phyloP scores from a whole-genome alignment of 2,329 filamentous ascomycete species.

The Fonsecaea nubica region DNA sequence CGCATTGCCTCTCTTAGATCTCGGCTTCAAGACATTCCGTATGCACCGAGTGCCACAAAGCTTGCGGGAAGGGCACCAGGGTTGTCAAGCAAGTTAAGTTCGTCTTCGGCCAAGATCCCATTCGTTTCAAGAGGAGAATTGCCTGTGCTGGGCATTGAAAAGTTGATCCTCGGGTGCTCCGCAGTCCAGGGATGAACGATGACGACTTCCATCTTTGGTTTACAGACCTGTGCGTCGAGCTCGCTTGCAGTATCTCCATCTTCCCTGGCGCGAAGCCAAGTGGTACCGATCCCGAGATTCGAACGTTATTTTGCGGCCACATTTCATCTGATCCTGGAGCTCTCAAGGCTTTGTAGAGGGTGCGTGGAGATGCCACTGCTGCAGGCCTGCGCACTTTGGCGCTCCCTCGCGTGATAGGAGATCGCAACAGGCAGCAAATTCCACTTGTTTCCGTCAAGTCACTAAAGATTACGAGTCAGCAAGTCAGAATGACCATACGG shows the following conservation, averaged over 20 bases:
- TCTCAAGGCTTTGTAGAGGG: background rate
- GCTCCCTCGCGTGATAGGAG: background rate
- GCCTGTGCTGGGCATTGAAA: background rate
- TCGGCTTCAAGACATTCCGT: background rate
- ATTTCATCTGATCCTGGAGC: background rate
- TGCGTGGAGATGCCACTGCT: background rate
- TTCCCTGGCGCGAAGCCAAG: background rate
- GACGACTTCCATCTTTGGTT: background rate
- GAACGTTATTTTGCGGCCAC: background rate
- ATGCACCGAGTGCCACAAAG: background rate
- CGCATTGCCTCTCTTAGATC: background rate
- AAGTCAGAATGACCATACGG: slow-evolving; percentile 25
- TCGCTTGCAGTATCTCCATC: background rate
- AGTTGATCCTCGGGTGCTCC: slow-evolving; percentile 10
- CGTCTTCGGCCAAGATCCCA: background rate
- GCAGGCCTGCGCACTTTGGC: background rate
- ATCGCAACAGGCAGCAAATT: slow-evolving; percentile 23
- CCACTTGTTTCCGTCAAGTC: slow-evolving; percentile 8
- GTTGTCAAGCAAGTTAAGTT: background rate
- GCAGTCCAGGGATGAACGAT: background rate
- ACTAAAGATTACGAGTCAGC: slow-evolving; percentile 29
- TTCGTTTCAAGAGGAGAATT: background rate
- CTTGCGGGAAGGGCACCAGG: background rate
- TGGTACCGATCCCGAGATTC: slow-evolving; percentile 6
- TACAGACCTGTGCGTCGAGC: background rate